Conservation (phyloP, 2,329 filamentous ascomycete genomes). For the Aquanectria penicillioides region DNA sequence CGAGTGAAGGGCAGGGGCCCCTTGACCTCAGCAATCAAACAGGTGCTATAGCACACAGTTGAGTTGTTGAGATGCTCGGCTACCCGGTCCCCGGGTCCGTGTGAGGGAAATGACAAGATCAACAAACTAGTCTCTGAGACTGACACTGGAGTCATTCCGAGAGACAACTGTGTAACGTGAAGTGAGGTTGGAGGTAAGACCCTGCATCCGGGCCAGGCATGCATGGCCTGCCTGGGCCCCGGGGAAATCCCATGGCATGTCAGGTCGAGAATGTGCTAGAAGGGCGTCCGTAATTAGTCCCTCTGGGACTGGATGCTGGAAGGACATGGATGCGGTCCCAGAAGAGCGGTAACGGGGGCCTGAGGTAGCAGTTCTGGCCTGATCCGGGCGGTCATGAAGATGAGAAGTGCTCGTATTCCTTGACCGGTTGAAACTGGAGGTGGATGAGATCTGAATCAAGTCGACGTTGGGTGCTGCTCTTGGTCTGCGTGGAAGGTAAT, state of each 20-base stretch:
- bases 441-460: too few relatives aligned
- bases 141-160: too few relatives aligned
- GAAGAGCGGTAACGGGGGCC: neutral
- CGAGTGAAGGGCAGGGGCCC: slow-evolving; percentile 17
- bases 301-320: neutral
- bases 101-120: neutral
- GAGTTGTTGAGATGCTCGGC: slow-evolving; percentile 3
- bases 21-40: slow-evolving; percentile 16
- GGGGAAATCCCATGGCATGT: neutral
- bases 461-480: too few relatives aligned
- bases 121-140: neutral
- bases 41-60: slow-evolving; percentile 1
- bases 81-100: neutral
- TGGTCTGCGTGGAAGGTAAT: too few relatives aligned
- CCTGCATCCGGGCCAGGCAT: too few relatives aligned
- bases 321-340: neutral
- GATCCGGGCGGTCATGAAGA: slow-evolving; percentile 10
- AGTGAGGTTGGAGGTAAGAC: neutral
- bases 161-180: neutral
- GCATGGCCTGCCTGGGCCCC: too few relatives aligned
- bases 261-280: neutral
- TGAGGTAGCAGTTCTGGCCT: slow-evolving; percentile 4
- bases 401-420: neutral
- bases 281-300: neutral
- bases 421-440: too few relatives aligned